A percentile compares a stretch with the other conserved stretches of the same genome.
Evolutionary conservation across 768 basidiomycete species (phyloP).

Genomic region (Leccinum incarnatum): DNA sequence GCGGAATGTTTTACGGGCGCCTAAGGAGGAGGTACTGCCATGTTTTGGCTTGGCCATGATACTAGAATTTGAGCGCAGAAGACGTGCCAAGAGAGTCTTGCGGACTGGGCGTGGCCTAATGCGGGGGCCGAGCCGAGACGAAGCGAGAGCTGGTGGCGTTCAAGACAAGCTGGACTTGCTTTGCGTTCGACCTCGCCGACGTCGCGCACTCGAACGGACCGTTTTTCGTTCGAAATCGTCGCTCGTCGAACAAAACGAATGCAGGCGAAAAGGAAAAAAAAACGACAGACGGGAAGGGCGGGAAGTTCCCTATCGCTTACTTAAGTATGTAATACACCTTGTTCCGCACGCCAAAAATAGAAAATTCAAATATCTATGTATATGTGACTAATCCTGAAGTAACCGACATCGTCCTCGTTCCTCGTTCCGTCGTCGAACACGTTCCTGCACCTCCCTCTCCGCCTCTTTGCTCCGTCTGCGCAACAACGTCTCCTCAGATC

Average conservation of each 20-base stretch:
- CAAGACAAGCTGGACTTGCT: not conserved
- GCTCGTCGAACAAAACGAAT: not conserved
- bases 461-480: slow-evolving; percentile 37
- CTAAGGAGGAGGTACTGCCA: slow-evolving; percentile 24
- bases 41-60: slow-evolving; percentile 56
- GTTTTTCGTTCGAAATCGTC: not conserved
- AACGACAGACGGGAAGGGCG: slow-evolving; percentile 7
- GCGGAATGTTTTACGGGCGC: not conserved
- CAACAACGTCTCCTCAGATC: slow-evolving; percentile 56
- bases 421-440: slow-evolving; percentile 49
- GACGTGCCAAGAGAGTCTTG: slow-evolving; percentile 39
- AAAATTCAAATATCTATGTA: not conserved
- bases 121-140: slow-evolving; percentile 14
- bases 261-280: slow-evolving; percentile 3
- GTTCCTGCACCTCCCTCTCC: slow-evolving; percentile 32
- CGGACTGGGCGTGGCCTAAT: slow-evolving; percentile 32
- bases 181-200: not conserved
- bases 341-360: slow-evolving; percentile 20
- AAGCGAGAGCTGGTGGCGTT: not conserved
- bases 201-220: not conserved
- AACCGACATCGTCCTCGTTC: slow-evolving; percentile 51
- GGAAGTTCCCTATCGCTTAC: slow-evolving; percentile 7
- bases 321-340: slow-evolving; percentile 22
- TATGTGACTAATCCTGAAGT: slow-evolving; percentile 16
- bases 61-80: slow-evolving; percentile 32